phyloP scores from a whole-genome alignment of 1,284 basidiomycete genomes.

The Omphalotus olearius region DNA sequence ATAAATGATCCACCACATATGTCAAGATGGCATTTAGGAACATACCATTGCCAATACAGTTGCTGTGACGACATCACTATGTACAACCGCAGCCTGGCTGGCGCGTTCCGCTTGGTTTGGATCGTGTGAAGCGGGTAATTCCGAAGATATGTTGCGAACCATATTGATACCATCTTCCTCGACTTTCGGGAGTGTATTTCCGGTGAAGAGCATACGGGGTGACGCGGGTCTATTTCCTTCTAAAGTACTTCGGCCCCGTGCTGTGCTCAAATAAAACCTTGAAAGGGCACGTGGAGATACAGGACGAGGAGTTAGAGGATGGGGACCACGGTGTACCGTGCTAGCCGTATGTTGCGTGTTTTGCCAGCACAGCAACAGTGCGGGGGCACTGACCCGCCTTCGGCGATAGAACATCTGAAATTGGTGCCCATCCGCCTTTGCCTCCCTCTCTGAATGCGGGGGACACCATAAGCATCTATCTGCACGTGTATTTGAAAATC shows the following conservation, averaged over 20 bases:
- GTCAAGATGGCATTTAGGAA: slow-evolving; percentile 19
- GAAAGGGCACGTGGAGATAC: neutral
- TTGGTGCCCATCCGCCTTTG: slow-evolving; percentile 25
- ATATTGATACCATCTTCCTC: slow-evolving; percentile 1
- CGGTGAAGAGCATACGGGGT: neutral
- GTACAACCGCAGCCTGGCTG: neutral
- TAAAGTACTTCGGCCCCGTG: too few species aligned
- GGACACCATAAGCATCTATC: slow-evolving; percentile 56
- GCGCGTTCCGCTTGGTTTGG: neutral
- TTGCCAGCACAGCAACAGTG: slow-evolving; percentile 17
- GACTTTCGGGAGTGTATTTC: neutral
- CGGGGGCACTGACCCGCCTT: slow-evolving; percentile 36
- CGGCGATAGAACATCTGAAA: slow-evolving; percentile 31
- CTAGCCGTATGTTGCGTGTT: too few species aligned
- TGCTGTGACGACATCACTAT: slow-evolving; percentile 15
- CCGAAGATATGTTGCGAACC: neutral
- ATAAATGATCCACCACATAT: slow-evolving; percentile 7
- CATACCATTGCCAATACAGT: slow-evolving; percentile 20
- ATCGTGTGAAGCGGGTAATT: neutral
- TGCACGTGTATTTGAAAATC: slow-evolving; percentile 46
- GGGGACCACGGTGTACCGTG: neutral
- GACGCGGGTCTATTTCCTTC: neutral
- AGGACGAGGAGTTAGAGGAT: neutral
- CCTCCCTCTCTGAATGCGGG: slow-evolving; percentile 34
- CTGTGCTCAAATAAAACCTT: too few species aligned